phyloP scores from a whole-genome alignment of 169 alveolate species.

The Plasmodium coatneyi region DNA sequence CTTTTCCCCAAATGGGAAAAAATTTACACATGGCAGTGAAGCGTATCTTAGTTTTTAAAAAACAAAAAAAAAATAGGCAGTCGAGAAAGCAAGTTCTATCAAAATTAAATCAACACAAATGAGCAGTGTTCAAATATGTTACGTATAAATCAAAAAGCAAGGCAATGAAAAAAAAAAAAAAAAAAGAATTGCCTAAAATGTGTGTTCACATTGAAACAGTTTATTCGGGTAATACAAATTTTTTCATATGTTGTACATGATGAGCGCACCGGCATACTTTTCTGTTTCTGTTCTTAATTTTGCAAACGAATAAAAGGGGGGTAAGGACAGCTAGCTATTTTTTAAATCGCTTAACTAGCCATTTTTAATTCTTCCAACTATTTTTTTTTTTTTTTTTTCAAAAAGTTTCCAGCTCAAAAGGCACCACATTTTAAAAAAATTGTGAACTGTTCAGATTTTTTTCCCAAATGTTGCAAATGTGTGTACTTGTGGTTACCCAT shows the following conservation, averaged over 20 bases:
- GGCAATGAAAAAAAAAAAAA: background rate
- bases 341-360: constrained; percentile 4
- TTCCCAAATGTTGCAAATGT: background rate
- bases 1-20: background rate
- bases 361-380: background rate
- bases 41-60: constrained; percentile 10
- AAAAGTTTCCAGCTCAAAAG: background rate
- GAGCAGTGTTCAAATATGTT: background rate
- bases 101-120: background rate
- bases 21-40: constrained; percentile 1
- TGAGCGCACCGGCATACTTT: background rate
- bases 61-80: background rate
- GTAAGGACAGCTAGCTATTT: background rate
- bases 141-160: background rate
- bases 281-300: background rate
- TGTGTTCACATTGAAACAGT: background rate
- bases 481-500: background rate
- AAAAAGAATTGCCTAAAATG: background rate
- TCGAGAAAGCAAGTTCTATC: background rate
- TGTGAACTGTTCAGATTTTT: background rate
- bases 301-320: background rate
- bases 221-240: background rate
- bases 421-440: background rate
- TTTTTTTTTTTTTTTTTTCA: background rate
- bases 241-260: background rate